phyloP scores from a whole-genome alignment of 768 basidiomycete species.

The Trametes coccinea region DNA sequence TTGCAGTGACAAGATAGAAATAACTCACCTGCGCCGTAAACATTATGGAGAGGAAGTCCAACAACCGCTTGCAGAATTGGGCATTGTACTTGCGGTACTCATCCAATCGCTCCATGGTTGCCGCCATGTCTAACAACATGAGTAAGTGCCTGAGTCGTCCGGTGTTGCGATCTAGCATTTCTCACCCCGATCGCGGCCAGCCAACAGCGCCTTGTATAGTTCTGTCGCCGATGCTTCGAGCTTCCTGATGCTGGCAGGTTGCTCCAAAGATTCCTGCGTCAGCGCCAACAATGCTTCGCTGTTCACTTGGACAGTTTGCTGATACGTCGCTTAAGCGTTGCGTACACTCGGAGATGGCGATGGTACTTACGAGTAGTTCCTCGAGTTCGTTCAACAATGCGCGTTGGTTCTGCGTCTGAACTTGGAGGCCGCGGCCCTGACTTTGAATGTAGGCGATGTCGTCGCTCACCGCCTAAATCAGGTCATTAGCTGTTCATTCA shows the following conservation, averaged over 20 bases:
- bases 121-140: constrained; percentile 82
- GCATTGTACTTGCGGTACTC: constrained; percentile 89
- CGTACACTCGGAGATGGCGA: background rate
- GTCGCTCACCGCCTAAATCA: constrained; percentile 80
- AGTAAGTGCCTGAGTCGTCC: background rate
- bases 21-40: constrained; percentile 79
- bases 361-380: constrained; percentile 66
- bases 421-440: constrained; percentile 94
- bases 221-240: constrained; percentile 84
- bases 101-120: constrained; percentile 88
- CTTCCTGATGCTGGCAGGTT: constrained; percentile 66
- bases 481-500: no score
- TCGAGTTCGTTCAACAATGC: constrained; percentile 82
- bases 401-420: constrained; percentile 94
- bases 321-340: background rate
- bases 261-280: constrained; percentile 89
- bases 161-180: background rate
- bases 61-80: constrained; percentile 91
- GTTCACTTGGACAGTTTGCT: constrained; percentile 97
- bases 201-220: constrained; percentile 93
- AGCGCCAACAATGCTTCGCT: constrained; percentile 70
- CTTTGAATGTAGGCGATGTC: constrained; percentile 96
- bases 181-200: constrained; percentile 84
- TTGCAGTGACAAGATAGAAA: no score
- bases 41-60: constrained; percentile 90